These are phyloP conservation scores for Heterobasidion occidentale DNA, from an alignment of 1,284 basidiomycete species.

Conservation along the genomic window DNA sequence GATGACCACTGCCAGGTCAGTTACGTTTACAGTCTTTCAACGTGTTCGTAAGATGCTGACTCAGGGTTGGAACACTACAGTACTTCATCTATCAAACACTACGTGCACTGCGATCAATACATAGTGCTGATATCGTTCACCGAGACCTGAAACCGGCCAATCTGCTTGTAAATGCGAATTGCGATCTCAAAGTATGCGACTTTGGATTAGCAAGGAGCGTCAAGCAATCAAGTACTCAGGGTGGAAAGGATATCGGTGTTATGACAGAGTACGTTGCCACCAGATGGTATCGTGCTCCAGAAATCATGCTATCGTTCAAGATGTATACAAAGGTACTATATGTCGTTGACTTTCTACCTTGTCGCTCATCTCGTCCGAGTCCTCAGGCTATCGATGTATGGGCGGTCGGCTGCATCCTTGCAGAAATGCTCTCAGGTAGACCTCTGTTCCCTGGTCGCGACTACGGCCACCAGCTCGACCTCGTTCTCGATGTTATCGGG, in stretches of 20 bases:
- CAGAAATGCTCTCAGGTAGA: conserved; percentile 76
- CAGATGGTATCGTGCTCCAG: conserved; percentile 78
- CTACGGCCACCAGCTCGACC: conserved; percentile 80
- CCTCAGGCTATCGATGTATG: conserved; percentile 72
- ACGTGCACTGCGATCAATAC: conserved; percentile 79
- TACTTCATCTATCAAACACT: conserved; percentile 74
- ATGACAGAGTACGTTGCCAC: conserved; percentile 87
- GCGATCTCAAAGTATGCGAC: conserved; percentile 83
- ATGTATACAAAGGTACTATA: conserved; percentile 62
- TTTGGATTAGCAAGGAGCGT: conserved; percentile 76
- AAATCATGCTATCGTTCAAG: conserved; percentile 88
- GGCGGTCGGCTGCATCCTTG: conserved; percentile 85
- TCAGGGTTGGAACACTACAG: conserved; percentile 19
- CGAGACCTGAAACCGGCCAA: conserved; percentile 82
- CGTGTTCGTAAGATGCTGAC: background rate
- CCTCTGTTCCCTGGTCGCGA: conserved; percentile 86
- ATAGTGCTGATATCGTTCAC: conserved; percentile 75
- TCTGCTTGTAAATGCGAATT: conserved; percentile 75
- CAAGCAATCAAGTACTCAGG: conserved; percentile 48
- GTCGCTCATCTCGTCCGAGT: background rate
- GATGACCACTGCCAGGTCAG: conserved; percentile 84
- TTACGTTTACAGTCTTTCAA: conserved; percentile 1
- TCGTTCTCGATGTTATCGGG: conserved; percentile 84
- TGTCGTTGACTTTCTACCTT: background rate
- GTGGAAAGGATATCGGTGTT: conserved; percentile 62